A percentile compares a stretch with the other conserved stretches of the same genome.
phyloP scores from a whole-genome alignment of 2,329 filamentous ascomycete genomes.

The Beauveria caledonica region DNA sequence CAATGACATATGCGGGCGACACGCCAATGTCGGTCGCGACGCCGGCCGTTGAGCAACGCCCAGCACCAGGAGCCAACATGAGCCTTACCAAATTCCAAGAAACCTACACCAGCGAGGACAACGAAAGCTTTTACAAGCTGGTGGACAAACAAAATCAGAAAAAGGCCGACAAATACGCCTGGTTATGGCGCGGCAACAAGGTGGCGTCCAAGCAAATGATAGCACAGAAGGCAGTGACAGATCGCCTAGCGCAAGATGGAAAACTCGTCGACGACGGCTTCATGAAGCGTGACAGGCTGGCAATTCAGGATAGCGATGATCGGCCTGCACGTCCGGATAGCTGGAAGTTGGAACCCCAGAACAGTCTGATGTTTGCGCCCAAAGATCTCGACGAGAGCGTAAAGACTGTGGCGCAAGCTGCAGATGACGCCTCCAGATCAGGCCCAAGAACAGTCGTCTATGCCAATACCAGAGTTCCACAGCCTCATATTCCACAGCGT shows the following conservation, averaged over 20 bases:
- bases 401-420: constrained; percentile 57
- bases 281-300: constrained; percentile 46
- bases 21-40: constrained; percentile 58
- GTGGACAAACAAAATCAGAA: constrained; percentile 87
- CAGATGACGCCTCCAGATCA: constrained; percentile 63
- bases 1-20: constrained; percentile 59
- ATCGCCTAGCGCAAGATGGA: constrained; percentile 38
- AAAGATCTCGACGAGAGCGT: constrained; percentile 53
- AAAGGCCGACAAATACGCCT: constrained; percentile 73
- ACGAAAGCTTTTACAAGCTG: constrained; percentile 90
- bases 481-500: constrained; percentile 31
- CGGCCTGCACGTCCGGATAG: constrained; percentile 69
- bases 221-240: constrained; percentile 54
- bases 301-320: constrained; percentile 58
- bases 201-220: constrained; percentile 73
- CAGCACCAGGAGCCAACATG: constrained; percentile 63
- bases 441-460: constrained; percentile 72
- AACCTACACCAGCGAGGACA: constrained; percentile 95
- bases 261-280: constrained; percentile 48
- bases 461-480: constrained; percentile 71
- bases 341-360: constrained; percentile 69
- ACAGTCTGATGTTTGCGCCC: constrained; percentile 78
- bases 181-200: constrained; percentile 85
- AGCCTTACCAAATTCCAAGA: constrained; percentile 79
- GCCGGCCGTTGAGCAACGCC: constrained; percentile 29